Percentiles rank a stretch among this genome's conserved stretches.
Evolutionary conservation across 192 early-diverging fungal species (phyloP).

Genomic region (Haplosporangium gracile): DNA sequence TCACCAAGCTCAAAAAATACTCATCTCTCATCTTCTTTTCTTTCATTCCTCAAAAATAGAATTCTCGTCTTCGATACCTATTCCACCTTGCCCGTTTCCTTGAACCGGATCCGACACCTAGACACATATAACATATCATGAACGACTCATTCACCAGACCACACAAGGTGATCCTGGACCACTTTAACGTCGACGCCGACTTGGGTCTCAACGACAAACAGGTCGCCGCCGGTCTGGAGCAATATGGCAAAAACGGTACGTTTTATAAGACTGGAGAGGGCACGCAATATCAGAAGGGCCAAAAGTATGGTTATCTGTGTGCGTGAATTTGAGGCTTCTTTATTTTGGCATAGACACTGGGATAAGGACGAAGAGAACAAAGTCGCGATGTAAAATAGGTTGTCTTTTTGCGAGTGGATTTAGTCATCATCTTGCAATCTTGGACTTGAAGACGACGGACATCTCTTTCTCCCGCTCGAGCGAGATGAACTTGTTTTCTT

Average conservation of each 20-base stretch:
- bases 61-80: not conserved
- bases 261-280: not conserved
- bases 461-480: not conserved
- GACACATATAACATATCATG: constrained; percentile 58
- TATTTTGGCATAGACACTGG: no score
- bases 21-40: not conserved
- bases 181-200: constrained; percentile 74
- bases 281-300: no score
- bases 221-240: constrained; percentile 67
- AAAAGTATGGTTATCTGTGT: no score
- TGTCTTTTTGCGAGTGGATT: not conserved
- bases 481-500: not conserved
- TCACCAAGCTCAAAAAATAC: not conserved
- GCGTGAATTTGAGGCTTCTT: no score
- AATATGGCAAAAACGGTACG: constrained; percentile 86
- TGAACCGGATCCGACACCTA: constrained; percentile 7
- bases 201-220: constrained; percentile 78
- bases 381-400: not conserved
- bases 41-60: not conserved
- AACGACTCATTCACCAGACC: constrained; percentile 74
- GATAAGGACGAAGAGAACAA: not conserved
- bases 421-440: not conserved
- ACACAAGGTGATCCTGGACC: constrained; percentile 73
- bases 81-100: not conserved
- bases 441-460: not conserved